A percentile compares a stretch with the other conserved stretches of the same genome.
Conservation (phyloP, 352 stramenopile genomes). For the Peronospora farinosa region DNA sequence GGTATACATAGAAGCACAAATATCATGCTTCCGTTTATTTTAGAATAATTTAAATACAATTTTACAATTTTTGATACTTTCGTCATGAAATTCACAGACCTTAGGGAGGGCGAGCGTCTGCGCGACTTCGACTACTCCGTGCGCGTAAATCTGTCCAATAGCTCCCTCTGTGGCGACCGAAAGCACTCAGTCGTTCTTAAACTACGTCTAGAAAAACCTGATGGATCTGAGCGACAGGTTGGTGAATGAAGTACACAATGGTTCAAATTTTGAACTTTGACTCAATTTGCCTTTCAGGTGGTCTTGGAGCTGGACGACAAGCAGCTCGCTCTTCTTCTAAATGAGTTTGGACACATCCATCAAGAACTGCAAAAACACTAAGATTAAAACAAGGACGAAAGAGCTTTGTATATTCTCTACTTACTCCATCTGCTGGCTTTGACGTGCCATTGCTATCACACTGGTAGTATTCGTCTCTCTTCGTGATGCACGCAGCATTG, state of each 20-base stretch:
- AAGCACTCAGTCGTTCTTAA: constrained; percentile 48
- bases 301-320: constrained; percentile 40
- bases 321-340: constrained; percentile 33
- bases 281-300: constrained; percentile 23
- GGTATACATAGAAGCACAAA: not conserved
- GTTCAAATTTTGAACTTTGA: not conserved
- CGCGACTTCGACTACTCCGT: constrained; percentile 72
- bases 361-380: constrained; percentile 22
- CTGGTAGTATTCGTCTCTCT: constrained; percentile 1
- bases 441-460: not conserved
- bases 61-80: not conserved
- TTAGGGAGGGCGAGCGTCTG: constrained; percentile 19
- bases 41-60: too few relatives aligned
- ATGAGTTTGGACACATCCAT: constrained; percentile 34
- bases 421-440: constrained; percentile 10
- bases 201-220: constrained; percentile 30
- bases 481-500: constrained; percentile 12
- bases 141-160: constrained; percentile 56
- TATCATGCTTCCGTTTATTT: not conserved
- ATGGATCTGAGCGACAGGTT: constrained; percentile 35
- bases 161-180: constrained; percentile 41
- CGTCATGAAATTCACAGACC: constrained; percentile 4
- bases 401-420: constrained; percentile 30
- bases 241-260: not conserved
- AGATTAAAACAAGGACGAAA: constrained; percentile 23